Base-by-base conservation (phyloP, 768 basidiomycete species). In the Termitomyces sp. region DNA sequence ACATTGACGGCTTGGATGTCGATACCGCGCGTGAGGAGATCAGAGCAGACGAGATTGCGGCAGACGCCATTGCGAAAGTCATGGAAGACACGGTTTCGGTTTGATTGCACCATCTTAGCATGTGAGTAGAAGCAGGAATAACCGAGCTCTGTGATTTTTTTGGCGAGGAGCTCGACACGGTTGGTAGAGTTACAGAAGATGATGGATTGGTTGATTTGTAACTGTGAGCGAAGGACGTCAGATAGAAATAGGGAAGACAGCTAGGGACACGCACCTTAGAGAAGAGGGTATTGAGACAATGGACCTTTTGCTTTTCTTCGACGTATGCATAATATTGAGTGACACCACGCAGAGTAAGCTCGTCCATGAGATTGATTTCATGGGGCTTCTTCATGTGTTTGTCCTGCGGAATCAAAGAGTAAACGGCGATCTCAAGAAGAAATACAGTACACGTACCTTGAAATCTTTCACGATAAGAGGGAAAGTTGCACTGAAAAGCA, bases 71-170 rank as follows among this genome's bases (percentile, higher is more conserved):
- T 93, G 62, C 97, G 87, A 86, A 99, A 99, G 74, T 98, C 96
- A 78, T 99, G 96, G 84, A 99, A 99, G 63, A 99, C 96, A 68
- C 96, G 92, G 75, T 99, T 99, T 59, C 96, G 93, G 74, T 98
- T 94, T 33, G 90, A 88, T 75, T 99, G 96, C 14, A 98, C 86
- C 96, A 99, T 99, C 78, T 95, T 96, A 53, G 96, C 96, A 71
- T 99, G 96, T 50, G 96, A 98, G 80, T 97, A 99, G 85, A 99
- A 99, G 79, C 96, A 99, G 44, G 96, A 99, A 71, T 98, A 99
- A 62, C 96, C 96, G 53, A 98, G 87, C 68, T 99, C 97, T 12
- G 96, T 99, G 65, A 99, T 94, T 77, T 99, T 99, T 78, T 98
- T 98, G 59, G 96, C 96, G 64, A 99, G 83, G 48, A 99, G 89